A percentile compares a stretch with the other conserved stretches of the same genome.
Evolutionary conservation across 208 protist species (phyloP).

Genomic region (Leishmania mexicana): DNA sequence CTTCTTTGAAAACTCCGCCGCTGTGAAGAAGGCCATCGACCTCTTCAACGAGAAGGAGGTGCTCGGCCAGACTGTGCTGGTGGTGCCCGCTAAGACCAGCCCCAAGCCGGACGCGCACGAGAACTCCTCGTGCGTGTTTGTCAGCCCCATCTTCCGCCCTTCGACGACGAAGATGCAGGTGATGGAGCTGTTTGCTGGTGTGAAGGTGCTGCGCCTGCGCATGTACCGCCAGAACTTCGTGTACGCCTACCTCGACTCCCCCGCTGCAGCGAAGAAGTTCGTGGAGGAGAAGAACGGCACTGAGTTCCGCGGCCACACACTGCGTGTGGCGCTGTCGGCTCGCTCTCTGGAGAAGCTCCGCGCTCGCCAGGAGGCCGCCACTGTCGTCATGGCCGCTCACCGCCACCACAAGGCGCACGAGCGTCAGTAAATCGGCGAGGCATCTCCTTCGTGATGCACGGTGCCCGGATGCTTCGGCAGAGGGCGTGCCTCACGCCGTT

Average conservation of each 20-base stretch:
- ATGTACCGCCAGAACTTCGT: slow-evolving; percentile 84
- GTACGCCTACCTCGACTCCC: slow-evolving; percentile 80
- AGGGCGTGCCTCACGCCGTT: neutral
- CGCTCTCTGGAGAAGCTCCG: slow-evolving; percentile 76
- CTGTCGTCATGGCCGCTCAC: slow-evolving; percentile 75
- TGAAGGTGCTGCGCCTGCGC: slow-evolving; percentile 77
- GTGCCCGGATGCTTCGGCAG: neutral
- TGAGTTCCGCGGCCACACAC: slow-evolving; percentile 78
- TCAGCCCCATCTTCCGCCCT: slow-evolving; percentile 82
- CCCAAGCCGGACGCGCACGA: slow-evolving; percentile 77
- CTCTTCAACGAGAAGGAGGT: slow-evolving; percentile 89
- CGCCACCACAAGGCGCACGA: slow-evolving; percentile 46
- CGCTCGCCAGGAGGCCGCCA: slow-evolving; percentile 48
- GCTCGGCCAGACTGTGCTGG: slow-evolving; percentile 60
- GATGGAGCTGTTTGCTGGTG: slow-evolving; percentile 65
- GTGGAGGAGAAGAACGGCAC: slow-evolving; percentile 81
- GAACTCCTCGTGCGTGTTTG: slow-evolving; percentile 76
- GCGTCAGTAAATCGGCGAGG: slow-evolving; percentile 12
- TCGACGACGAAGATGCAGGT: slow-evolving; percentile 72
- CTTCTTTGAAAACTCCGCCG: slow-evolving; percentile 83
- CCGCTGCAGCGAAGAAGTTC: slow-evolving; percentile 66
- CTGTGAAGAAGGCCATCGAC: slow-evolving; percentile 87
- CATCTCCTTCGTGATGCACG: neutral
- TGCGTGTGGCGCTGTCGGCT: slow-evolving; percentile 65
- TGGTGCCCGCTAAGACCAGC: slow-evolving; percentile 72